Percentiles rank a stretch among this genome's conserved stretches.
Evolutionary conservation across 1,284 basidiomycete genomes (phyloP).

Genomic region (Naganishia sp.): DNA sequence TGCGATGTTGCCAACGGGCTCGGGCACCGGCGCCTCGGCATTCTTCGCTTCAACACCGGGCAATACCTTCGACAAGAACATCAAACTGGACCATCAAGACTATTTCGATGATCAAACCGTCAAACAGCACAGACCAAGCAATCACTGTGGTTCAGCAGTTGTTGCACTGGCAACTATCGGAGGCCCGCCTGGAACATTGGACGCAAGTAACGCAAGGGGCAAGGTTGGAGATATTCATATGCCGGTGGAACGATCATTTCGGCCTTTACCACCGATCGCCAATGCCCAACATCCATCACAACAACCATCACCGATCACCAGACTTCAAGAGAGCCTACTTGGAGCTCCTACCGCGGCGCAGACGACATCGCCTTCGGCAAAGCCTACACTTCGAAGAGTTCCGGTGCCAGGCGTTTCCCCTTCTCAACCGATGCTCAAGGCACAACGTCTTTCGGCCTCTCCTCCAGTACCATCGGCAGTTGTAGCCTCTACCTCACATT

Average conservation of each 20-base stretch:
- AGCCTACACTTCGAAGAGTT: constrained; percentile 36
- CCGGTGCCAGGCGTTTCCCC: constrained; percentile 26
- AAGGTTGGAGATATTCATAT: too few relatives aligned
- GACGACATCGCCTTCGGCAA: constrained; percentile 33
- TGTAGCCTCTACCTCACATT: neutral
- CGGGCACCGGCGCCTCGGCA: constrained; percentile 53
- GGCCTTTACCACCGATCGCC: too few relatives aligned
- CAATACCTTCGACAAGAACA: constrained; percentile 56
- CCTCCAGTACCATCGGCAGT: neutral
- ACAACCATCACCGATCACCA: too few relatives aligned
- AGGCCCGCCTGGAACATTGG: too few relatives aligned
- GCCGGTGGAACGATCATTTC: neutral
- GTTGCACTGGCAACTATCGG: too few relatives aligned
- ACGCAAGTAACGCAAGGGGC: neutral
- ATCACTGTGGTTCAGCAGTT: too few relatives aligned
- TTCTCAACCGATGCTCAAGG: neutral
- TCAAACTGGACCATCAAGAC: constrained; percentile 32
- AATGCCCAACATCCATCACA: too few relatives aligned
- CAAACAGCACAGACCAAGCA: too few relatives aligned
- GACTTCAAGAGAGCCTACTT: constrained; percentile 57
- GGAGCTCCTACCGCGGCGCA: constrained; percentile 61
- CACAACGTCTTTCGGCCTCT: neutral
- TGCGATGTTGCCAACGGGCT: constrained; percentile 63
- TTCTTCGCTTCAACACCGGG: constrained; percentile 65
- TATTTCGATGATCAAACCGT: too few relatives aligned